A percentile compares a stretch with the other conserved stretches of the same genome.
Conservation (phyloP, 495 filamentous ascomycete genomes). For the Hyphodiscus hymeniophilus region DNA sequence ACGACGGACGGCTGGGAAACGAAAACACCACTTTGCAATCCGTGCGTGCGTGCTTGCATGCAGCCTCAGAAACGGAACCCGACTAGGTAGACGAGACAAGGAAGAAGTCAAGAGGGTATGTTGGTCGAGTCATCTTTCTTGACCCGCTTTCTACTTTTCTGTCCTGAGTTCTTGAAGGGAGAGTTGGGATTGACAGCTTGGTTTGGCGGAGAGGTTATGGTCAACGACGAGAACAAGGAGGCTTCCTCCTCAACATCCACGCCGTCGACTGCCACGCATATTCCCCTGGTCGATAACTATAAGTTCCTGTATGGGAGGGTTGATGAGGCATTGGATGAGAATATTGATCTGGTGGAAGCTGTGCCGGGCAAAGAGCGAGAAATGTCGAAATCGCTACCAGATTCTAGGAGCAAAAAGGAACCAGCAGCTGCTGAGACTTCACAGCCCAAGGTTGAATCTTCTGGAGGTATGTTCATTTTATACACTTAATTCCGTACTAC, state of each 20-base stretch:
- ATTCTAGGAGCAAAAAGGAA: background rate
- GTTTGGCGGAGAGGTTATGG: no score
- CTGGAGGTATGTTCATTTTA: no score
- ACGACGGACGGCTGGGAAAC: no score
- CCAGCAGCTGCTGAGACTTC: no score
- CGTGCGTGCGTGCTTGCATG: background rate
- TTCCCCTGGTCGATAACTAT: constrained; percentile 15
- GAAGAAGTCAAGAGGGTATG: background rate
- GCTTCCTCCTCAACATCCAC: background rate
- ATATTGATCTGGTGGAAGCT: constrained; percentile 7
- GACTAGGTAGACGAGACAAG: background rate
- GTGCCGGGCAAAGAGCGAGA: background rate
- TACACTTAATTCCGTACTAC: background rate
- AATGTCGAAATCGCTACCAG: background rate
- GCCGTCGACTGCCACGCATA: background rate
- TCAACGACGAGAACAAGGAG: no score
- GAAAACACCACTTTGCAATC: no score
- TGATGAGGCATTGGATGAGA: constrained; percentile 14
- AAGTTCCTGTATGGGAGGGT: constrained; percentile 17
- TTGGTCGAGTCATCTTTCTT: no score
- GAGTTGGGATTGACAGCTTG: no score
- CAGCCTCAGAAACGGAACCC: background rate
- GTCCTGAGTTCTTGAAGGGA: background rate
- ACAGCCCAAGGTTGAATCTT: no score
- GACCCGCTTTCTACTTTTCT: background rate